Evolutionary conservation across 1,284 basidiomycete species (phyloP), one percentile per base, ranked within the genome.

Genomic region (Trametes polyzona): DNA sequence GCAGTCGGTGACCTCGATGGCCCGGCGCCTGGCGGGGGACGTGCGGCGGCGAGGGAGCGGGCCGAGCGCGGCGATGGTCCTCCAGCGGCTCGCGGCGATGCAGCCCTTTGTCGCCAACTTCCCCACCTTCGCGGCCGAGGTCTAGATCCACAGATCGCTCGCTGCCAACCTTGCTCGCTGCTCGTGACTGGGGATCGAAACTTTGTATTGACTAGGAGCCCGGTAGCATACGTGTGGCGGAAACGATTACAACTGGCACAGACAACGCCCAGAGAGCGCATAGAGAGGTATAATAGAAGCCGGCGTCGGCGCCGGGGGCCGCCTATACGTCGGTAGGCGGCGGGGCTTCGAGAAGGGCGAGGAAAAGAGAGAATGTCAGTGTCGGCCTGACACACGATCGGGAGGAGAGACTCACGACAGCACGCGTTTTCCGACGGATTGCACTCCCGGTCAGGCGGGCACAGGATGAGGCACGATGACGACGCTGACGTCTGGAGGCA

Each of bases 381-480:
- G 47, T 37, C 24, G 50, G 29, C 26, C 11, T 11, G 21, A 52
- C 53, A 52, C 24, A 49, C 30, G 43, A 41, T 35, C 21, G 43
- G 49, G 44, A 30, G 16, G 8, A 24, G 19, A 55, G n/a, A 83
- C 90, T 77, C 70, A 92, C 90, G 90, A 71, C 90, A 93, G 70
- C 90, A 92, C 1, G 88, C 82, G 62, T 90, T 86, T 67, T 90
- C 86, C 42, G 74, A 73, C 17, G 87, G 86, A 62, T 87, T 76
- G 65, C 90, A 92, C 44, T 79, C 80, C 58, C 82, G 80, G 66
- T 88, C 87, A 12, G 82, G 71, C 9, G 90, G 90, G 55, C 77
- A 79, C 10, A 70, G 54, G 39, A 79, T 75, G 33, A 79, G 69
- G 57, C 77, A 79, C 26, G 60, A 67, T 11, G 73, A 68, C 46